These are phyloP conservation scores for Penstemon davidsonii DNA, from an alignment of 257 asterid species.

Conservation along the genomic window DNA sequence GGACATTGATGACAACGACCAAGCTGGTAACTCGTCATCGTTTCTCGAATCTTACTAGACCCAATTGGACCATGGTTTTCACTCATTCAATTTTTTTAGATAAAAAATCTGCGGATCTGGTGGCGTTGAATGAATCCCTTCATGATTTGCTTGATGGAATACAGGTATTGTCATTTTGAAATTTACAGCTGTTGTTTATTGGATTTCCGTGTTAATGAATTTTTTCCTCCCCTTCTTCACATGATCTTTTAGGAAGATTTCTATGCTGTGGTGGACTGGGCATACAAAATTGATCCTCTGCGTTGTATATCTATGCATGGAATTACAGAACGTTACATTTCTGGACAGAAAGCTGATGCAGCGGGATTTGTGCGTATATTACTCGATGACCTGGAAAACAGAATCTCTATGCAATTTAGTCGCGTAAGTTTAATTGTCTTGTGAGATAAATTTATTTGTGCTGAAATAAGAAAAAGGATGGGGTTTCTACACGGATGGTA, in stretches of 20 bases:
- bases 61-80: slow-evolving; percentile 25
- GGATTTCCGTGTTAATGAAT: slow-evolving; percentile 21
- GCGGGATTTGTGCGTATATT: slow-evolving; percentile 86
- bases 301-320: slow-evolving; percentile 98
- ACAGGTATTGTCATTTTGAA: slow-evolving; percentile 50
- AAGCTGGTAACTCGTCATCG: slow-evolving; percentile 45
- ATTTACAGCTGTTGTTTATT: slow-evolving; percentile 22
- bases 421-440: slow-evolving; percentile 60
- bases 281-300: slow-evolving; percentile 91
- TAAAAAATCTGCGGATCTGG: slow-evolving; percentile 56
- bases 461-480: slow-evolving; percentile 4
- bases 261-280: slow-evolving; percentile 97
- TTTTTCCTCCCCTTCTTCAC: slow-evolving; percentile 9
- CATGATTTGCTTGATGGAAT: slow-evolving; percentile 94
- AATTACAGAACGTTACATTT: slow-evolving; percentile 85
- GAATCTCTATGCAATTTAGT: slow-evolving; percentile 70
- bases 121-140: slow-evolving; percentile 79
- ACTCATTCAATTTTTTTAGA: slow-evolving; percentile 43
- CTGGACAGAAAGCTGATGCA: slow-evolving; percentile 89
- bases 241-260: slow-evolving; percentile 75
- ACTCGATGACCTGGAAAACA: slow-evolving; percentile 93
- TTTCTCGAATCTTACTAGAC: slow-evolving; percentile 12
- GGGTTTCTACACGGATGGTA: slow-evolving; percentile 4
- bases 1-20: slow-evolving; percentile 60
- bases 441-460: background rate